These are phyloP conservation scores for Xylaria sp. DNA, from an alignment of 2,329 filamentous ascomycete species.

Conservation along the genomic window DNA sequence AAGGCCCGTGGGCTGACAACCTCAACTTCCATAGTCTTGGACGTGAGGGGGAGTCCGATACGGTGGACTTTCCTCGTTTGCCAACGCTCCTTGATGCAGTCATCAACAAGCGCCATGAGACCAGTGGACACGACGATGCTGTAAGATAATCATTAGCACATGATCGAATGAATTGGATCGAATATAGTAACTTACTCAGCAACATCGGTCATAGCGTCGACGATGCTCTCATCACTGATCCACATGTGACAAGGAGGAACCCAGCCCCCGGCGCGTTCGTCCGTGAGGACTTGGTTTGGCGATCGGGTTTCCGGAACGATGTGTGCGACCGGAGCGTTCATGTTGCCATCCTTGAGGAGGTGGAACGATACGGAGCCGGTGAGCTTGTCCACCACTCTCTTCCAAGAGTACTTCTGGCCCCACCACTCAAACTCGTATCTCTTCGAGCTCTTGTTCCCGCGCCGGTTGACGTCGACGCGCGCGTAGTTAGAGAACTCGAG, in stretches of 20 bases:
- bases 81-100: constrained; percentile 84
- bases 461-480: constrained; percentile 78
- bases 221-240: constrained; percentile 75
- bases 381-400: constrained; percentile 70
- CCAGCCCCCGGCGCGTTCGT: constrained; percentile 82
- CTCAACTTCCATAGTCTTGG: constrained; percentile 37
- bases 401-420: constrained; percentile 86
- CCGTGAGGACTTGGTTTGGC: constrained; percentile 68
- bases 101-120: constrained; percentile 83
- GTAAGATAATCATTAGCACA: constrained; percentile 28
- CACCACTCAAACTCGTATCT: constrained; percentile 94
- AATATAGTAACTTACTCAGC: constrained; percentile 70
- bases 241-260: constrained; percentile 88
- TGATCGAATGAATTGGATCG: constrained; percentile 7
- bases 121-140: constrained; percentile 91
- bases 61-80: constrained; percentile 51
- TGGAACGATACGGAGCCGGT: constrained; percentile 76
- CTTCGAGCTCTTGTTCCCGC: constrained; percentile 67
- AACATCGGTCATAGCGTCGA: constrained; percentile 74
- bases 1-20: constrained; percentile 37
- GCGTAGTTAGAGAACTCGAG: constrained; percentile 98
- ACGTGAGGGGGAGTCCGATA: constrained; percentile 41
- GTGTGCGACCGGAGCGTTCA: constrained; percentile 71
- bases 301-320: constrained; percentile 81
- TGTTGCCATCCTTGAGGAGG: constrained; percentile 67